Base-by-base conservation (phyloP, 2,329 filamentous ascomycete species). In the Botryotinia globosa region DNA sequence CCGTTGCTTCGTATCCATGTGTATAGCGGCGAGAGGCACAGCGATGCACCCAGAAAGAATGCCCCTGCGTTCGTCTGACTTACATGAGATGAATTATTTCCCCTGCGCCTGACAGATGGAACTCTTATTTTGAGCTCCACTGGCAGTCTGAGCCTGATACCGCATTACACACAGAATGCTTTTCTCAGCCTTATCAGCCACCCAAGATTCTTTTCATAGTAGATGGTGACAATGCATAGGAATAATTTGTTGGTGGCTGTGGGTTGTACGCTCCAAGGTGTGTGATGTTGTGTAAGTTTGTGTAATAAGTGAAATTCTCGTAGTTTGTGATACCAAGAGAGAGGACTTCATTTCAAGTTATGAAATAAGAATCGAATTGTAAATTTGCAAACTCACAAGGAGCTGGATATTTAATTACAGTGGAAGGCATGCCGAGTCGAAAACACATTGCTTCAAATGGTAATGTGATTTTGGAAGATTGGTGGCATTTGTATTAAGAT, bases 11-110 rank as follows among this genome's bases (percentile, higher is more conserved):
- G n/a, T 7, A 54, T 39, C 10, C 4, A 7, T 32, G 14, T 56
- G 34, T 67, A 56, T 42, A 67, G 65, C 65, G 65, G 48, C 65
- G 39, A 42, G 65, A 25, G 65, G n/a, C 34, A 67, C 65, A 29
- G 34, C 9, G 25, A n/a, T 20, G 25, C 18, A 14, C 51, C 22
- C 16, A 22, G 39, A 39, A 56, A 67, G 22, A 54, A 54, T 39
- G 32, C 64, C 45, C 64, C 64, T 56, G 65, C 48, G 34, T 32
- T 5, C 16, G 34, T 54, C 64, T 66, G 45, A 54, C 63, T 51
- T 66, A 54, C 64, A 67, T 56, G 34, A 67, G 48, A 67, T 54
- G 64, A 67, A 16, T n/a, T 65, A 34, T 48, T 34, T 39, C 45
- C 45, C 64, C 45, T 54, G 48, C 25, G 45, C 42, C 20, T 65